These are phyloP conservation scores for Citrus reticulata DNA, from an alignment of 345 rosid species.

Conservation along the genomic window DNA sequence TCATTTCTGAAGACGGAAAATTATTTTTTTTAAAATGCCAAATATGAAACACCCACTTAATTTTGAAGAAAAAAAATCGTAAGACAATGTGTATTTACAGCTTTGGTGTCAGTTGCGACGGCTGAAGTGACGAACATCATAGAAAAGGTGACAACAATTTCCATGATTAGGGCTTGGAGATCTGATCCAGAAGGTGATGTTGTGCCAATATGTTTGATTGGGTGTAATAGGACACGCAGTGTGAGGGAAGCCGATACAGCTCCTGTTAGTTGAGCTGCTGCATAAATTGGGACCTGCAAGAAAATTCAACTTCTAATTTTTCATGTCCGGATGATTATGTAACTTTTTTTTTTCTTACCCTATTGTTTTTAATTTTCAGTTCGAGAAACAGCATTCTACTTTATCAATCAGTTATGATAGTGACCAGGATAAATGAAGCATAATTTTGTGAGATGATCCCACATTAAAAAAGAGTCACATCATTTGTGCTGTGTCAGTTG, in stretches of 20 bases:
- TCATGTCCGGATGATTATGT: neutral
- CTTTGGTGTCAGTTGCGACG: slow-evolving; percentile 48
- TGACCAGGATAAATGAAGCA: neutral
- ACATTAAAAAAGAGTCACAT: too few species aligned
- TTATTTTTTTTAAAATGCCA: neutral
- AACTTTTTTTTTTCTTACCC: neutral
- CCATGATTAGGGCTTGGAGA: slow-evolving; percentile 49
- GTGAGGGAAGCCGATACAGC: slow-evolving; percentile 35
- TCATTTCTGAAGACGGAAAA: too few species aligned
- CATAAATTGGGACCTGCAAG: slow-evolving; percentile 47
- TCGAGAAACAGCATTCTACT: neutral
- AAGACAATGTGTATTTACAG: slow-evolving; percentile 23
- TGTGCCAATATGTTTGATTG: slow-evolving; percentile 35
- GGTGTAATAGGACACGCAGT: slow-evolving; percentile 32
- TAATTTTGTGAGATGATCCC: neutral
- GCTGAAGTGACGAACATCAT: slow-evolving; percentile 50
- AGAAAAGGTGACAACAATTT: slow-evolving; percentile 43
- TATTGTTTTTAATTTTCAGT: neutral
- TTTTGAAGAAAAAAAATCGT: neutral
- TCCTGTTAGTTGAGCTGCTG: slow-evolving; percentile 43
- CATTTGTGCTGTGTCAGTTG: neutral
- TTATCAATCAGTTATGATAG: neutral
- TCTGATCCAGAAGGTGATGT: slow-evolving; percentile 52
- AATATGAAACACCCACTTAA: neutral
- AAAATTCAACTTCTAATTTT: neutral